A percentile compares a stretch with the other conserved stretches of the same genome.
phyloP scores from a whole-genome alignment of 2,329 filamentous ascomycete species.

The Calonectria multiphialidica region DNA sequence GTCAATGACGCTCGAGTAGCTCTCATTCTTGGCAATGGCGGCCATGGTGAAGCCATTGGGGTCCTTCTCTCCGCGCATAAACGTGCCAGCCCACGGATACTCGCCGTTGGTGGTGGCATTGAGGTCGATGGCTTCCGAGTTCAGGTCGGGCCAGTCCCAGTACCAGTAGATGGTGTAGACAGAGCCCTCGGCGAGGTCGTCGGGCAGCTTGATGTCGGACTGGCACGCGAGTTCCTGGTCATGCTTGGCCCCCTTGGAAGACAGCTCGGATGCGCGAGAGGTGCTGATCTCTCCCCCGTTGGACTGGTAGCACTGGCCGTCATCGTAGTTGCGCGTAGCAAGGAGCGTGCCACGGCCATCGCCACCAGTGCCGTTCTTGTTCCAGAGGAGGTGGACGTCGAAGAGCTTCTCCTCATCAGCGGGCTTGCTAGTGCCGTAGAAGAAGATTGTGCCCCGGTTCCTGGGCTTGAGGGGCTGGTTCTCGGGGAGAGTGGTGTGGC shows the following conservation, averaged over 20 bases:
- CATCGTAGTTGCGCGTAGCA: slow-evolving; percentile 85
- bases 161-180: slow-evolving; percentile 93
- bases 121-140: slow-evolving; percentile 54
- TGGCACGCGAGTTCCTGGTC: slow-evolving; percentile 81
- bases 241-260: slow-evolving; percentile 64
- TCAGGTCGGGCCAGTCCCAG: slow-evolving; percentile 88
- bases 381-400: slow-evolving; percentile 85
- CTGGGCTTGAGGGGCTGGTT: slow-evolving; percentile 69
- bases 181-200: slow-evolving; percentile 70
- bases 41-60: slow-evolving; percentile 51
- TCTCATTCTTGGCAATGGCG: slow-evolving; percentile 53
- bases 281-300: slow-evolving; percentile 71
- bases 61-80: slow-evolving; percentile 53
- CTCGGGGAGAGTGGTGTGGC: slow-evolving; percentile 75
- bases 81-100: slow-evolving; percentile 57
- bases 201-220: slow-evolving; percentile 81
- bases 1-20: slow-evolving; percentile 56
- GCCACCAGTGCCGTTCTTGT: slow-evolving; percentile 81
- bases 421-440: slow-evolving; percentile 78
- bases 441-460: slow-evolving; percentile 78
- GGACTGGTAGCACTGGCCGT: slow-evolving; percentile 88
- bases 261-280: slow-evolving; percentile 68
- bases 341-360: slow-evolving; percentile 83
- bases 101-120: slow-evolving; percentile 54
- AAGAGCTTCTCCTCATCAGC: slow-evolving; percentile 60